These are phyloP conservation scores for Cydonia oblonga DNA, from an alignment of 331 rosid species.

Conservation along the genomic window DNA sequence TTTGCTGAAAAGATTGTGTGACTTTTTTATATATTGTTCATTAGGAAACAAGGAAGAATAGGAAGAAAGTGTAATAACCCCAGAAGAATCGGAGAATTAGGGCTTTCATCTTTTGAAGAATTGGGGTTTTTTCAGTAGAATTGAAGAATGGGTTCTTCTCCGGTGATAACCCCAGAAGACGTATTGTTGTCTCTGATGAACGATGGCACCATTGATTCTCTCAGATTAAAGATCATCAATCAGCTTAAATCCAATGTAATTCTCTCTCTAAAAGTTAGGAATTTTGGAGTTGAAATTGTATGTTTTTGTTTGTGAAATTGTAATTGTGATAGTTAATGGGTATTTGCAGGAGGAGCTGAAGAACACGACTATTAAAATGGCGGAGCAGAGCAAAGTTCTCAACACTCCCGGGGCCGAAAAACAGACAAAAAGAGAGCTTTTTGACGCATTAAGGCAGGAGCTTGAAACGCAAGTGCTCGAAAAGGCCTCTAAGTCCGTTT, in stretches of 20 bases:
- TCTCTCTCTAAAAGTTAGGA: background rate
- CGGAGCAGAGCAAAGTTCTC: conserved; percentile 88
- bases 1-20: too few relatives aligned
- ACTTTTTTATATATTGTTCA: too few relatives aligned
- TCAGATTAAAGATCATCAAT: conserved; percentile 82
- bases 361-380: conserved; percentile 87
- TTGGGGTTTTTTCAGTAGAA: background rate
- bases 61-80: too few relatives aligned
- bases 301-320: background rate
- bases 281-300: background rate
- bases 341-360: conserved; percentile 71
- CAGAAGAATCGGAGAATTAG: background rate
- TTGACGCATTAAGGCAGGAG: conserved; percentile 77
- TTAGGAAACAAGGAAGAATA: too few relatives aligned
- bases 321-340: background rate
- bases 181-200: conserved; percentile 86
- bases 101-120: background rate
- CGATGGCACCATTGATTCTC: conserved; percentile 87
- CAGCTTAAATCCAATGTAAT: conserved; percentile 94
- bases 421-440: conserved; percentile 90
- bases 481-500: conserved; percentile 91
- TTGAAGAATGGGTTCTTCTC: conserved; percentile 32
- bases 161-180: conserved; percentile 69
- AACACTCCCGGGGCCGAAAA: conserved; percentile 93
- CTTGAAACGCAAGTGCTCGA: conserved; percentile 84